Percentiles rank a stretch among this genome's conserved stretches.
Evolutionary conservation across 2,329 filamentous ascomycete genomes (phyloP).

Genomic region (Fusarium verrucosum): DNA sequence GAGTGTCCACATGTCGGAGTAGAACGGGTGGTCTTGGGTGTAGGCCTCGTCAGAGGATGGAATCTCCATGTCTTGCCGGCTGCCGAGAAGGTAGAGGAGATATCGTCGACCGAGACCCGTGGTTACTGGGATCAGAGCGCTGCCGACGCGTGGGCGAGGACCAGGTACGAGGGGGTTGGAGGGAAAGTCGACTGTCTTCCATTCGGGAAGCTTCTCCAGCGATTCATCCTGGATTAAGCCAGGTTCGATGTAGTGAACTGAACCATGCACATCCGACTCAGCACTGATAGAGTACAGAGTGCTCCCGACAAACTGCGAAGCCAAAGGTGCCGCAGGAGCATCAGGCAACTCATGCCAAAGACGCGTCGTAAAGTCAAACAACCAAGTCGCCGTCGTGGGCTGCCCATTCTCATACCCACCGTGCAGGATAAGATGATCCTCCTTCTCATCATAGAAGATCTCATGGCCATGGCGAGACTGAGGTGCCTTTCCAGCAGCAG

Average conservation of each 20-base stretch:
- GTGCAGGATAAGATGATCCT: constrained; percentile 28
- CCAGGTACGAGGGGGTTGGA: constrained; percentile 24
- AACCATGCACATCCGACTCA: constrained; percentile 26
- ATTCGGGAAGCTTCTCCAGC: background rate
- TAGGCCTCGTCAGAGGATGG: constrained; percentile 4
- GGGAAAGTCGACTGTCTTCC: constrained; percentile 29
- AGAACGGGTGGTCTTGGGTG: constrained; percentile 22
- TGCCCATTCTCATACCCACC: constrained; percentile 16
- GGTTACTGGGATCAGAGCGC: constrained; percentile 18
- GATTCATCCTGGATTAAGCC: constrained; percentile 15
- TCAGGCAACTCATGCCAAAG: constrained; percentile 24
- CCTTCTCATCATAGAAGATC: constrained; percentile 23
- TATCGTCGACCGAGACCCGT: constrained; percentile 30
- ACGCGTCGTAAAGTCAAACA: constrained; percentile 28
- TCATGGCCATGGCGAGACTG: constrained; percentile 12
- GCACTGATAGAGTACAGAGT: constrained; percentile 33
- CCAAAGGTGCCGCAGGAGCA: constrained; percentile 8
- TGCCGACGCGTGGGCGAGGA: constrained; percentile 31
- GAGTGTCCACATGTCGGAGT: constrained; percentile 37
- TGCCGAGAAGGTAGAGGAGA: constrained; percentile 32
- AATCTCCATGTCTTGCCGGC: constrained; percentile 20
- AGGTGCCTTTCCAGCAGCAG: constrained; percentile 17
- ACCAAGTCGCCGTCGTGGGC: constrained; percentile 19
- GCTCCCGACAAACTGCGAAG: constrained; percentile 24
- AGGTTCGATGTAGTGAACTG: constrained; percentile 21